Conservation (phyloP, 495 filamentous ascomycete species). For the Neurospora tetraspora region DNA sequence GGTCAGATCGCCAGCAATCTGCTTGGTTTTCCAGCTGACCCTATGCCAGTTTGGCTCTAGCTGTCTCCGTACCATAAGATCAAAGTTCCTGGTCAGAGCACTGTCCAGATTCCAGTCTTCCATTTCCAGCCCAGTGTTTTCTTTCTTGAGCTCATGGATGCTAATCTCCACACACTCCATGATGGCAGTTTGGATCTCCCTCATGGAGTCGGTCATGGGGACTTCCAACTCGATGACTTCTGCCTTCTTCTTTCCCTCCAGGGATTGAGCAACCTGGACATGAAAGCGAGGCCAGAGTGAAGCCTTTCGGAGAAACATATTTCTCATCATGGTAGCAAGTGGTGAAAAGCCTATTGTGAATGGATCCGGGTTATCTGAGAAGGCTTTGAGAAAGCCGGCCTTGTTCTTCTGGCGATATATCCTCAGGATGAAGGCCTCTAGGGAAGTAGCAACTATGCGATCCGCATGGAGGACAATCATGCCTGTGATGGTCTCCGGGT, state of each 20-base stretch:
- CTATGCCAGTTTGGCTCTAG: constrained; percentile 96
- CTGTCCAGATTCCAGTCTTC: constrained; percentile 97
- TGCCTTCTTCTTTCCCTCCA: constrained; percentile 87
- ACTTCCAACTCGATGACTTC: constrained; percentile 96
- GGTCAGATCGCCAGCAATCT: constrained; percentile 82
- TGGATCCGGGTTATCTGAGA: constrained; percentile 88
- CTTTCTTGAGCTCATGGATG: constrained; percentile 82
- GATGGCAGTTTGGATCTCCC: constrained; percentile 83
- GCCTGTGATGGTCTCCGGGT: constrained; percentile 79
- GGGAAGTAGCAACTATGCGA: constrained; percentile 72
- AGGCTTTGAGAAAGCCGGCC: constrained; percentile 86
- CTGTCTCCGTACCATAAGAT: constrained; percentile 78
- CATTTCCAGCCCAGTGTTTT: constrained; percentile 84
- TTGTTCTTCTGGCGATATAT: constrained; percentile 93
- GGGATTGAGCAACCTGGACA: constrained; percentile 71
- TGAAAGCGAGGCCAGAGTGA: constrained; percentile 96
- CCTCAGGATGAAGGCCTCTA: constrained; percentile 90
- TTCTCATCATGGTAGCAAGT: constrained; percentile 81
- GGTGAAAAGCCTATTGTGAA: constrained; percentile 87
- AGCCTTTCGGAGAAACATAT: constrained; percentile 80
- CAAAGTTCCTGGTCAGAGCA: constrained; percentile 86
- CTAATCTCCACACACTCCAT: constrained; percentile 95
- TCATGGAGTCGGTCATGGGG: constrained; percentile 93
- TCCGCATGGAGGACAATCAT: constrained; percentile 86
- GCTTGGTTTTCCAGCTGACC: constrained; percentile 86